Evolutionary conservation across 2,329 filamentous ascomycete genomes (phyloP).

Genomic region (Aspergillus glaucus): DNA sequence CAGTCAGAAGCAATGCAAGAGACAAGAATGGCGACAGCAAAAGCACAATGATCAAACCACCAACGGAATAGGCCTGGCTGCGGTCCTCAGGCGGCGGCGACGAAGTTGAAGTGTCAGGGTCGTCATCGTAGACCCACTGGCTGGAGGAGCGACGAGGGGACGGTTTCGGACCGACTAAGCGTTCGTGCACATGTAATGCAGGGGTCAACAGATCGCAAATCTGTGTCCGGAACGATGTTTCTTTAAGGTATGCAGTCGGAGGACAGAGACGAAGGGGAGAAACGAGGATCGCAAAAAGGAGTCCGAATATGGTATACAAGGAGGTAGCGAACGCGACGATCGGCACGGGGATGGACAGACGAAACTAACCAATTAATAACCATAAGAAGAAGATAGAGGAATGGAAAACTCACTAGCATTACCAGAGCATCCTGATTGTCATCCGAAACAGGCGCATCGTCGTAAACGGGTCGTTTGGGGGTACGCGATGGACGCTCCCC

Average conservation of each 20-base stretch:
- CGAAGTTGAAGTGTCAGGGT: constrained; percentile 22
- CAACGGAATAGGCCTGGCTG: constrained; percentile 30
- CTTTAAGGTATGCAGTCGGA: constrained; percentile 34
- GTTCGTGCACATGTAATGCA: constrained; percentile 44
- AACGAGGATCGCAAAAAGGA: constrained; percentile 46
- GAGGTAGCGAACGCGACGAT: constrained; percentile 49
- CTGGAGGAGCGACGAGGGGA: constrained; percentile 20
- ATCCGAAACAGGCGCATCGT: constrained; percentile 20
- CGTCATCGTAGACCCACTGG: constrained; percentile 37
- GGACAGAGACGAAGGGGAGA: constrained; percentile 52
- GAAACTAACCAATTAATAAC: constrained; percentile 35
- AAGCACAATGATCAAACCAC: constrained; percentile 46
- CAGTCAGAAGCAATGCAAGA: constrained; percentile 49
- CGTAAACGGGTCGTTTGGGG: constrained; percentile 21
- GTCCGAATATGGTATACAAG: constrained; percentile 49
- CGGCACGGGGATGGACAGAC: constrained; percentile 49
- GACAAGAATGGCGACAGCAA: constrained; percentile 52
- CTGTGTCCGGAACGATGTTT: constrained; percentile 44
- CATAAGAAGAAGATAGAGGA: not conserved
- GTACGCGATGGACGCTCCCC: constrained; percentile 21
- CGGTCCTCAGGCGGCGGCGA: constrained; percentile 10
- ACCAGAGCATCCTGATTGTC: constrained; percentile 38
- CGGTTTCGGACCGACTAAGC: constrained; percentile 24
- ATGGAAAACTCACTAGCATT: constrained; percentile 31
- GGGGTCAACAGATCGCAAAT: constrained; percentile 49